Percentiles rank a stretch among this genome's conserved stretches.
phyloP scores from a whole-genome alignment of 2,329 filamentous ascomycete genomes.

The Xylaria sp. region DNA sequence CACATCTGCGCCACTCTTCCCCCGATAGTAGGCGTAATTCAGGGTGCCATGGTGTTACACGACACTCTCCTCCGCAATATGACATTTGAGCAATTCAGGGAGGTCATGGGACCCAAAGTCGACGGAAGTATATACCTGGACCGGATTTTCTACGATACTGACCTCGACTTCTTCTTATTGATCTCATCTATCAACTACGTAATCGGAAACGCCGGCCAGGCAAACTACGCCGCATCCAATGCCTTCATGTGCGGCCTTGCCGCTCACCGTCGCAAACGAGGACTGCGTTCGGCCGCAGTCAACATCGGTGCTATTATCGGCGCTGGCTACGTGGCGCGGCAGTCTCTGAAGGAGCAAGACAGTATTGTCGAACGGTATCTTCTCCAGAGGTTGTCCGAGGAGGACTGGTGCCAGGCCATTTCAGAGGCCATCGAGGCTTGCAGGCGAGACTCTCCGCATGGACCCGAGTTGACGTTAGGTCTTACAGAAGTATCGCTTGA shows the following conservation, averaged over 20 bases:
- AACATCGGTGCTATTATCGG: not conserved
- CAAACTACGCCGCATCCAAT: constrained; percentile 17
- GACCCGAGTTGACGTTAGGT: not conserved
- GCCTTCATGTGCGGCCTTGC: constrained; percentile 3
- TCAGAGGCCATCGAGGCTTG: not conserved
- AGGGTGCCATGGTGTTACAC: constrained; percentile 44
- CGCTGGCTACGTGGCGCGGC: not conserved
- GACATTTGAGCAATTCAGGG: constrained; percentile 34
- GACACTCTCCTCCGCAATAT: constrained; percentile 42
- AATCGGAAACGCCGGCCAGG: constrained; percentile 18
- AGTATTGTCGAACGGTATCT: not conserved
- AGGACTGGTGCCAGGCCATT: not conserved
- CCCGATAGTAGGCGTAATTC: not conserved
- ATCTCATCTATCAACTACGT: constrained; percentile 9
- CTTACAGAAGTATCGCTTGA: not conserved
- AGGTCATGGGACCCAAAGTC: constrained; percentile 44
- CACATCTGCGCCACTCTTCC: constrained; percentile 1
- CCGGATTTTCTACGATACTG: not conserved
- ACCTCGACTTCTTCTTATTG: constrained; percentile 19
- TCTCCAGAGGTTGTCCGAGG: not conserved
- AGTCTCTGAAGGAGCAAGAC: not conserved
- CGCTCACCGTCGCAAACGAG: not conserved
- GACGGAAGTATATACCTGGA: constrained; percentile 46
- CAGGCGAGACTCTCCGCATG: not conserved
- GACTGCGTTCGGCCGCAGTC: not conserved